phyloP scores from a whole-genome alignment of 192 early-diverging fungal genomes.

The Dissophora globulifera region DNA sequence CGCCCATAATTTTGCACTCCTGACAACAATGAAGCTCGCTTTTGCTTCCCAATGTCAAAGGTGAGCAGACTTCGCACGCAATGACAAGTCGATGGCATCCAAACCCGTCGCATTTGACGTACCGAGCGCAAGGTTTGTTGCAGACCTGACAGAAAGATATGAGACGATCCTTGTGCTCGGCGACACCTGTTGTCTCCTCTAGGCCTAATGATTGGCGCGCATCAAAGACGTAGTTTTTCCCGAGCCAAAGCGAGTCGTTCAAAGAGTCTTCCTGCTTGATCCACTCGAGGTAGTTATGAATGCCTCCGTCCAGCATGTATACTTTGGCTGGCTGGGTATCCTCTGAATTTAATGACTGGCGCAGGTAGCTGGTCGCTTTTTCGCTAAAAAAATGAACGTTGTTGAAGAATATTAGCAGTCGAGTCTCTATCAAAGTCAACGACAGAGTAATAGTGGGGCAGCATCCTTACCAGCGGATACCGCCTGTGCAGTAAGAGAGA shows the following conservation, averaged over 20 bases:
- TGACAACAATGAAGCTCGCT: constrained; percentile 53
- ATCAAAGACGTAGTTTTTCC: constrained; percentile 80
- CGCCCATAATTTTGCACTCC: constrained; percentile 51
- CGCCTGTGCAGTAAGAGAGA: constrained; percentile 78
- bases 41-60: constrained; percentile 3
- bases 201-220: constrained; percentile 66
- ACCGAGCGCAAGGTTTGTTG: constrained; percentile 49
- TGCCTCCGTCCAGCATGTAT: constrained; percentile 75
- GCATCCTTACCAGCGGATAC: constrained; percentile 52
- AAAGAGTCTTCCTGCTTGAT: constrained; percentile 46
- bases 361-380: constrained; percentile 69
- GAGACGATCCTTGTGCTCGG: background rate
- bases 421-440: too few relatives aligned
- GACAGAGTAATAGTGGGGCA: too few relatives aligned
- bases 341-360: constrained; percentile 45
- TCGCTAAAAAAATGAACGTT: too few relatives aligned
- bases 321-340: constrained; percentile 52
- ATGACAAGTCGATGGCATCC: constrained; percentile 66
- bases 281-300: constrained; percentile 81
- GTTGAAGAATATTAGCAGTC: too few relatives aligned
- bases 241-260: constrained; percentile 64
- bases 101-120: constrained; percentile 60
- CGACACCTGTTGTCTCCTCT: background rate
- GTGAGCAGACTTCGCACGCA: constrained; percentile 49
- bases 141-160: constrained; percentile 57